Evolutionary conservation across 805 yeast genomes (phyloP).

Genomic region (Kodamaea kakaduensis): DNA sequence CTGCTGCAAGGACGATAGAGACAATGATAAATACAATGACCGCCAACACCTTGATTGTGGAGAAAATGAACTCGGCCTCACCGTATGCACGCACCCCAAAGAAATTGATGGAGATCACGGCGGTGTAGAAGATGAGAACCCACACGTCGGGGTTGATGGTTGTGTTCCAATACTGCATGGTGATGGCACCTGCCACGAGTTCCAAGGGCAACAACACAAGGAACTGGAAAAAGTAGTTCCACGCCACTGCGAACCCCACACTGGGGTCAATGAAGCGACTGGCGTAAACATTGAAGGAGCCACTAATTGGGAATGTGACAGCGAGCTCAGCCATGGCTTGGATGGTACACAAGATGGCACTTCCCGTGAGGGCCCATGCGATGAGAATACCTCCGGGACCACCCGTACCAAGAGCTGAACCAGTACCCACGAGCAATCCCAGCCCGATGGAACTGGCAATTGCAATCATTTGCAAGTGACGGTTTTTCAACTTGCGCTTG

Average conservation of each 20-base stretch:
- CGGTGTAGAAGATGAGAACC: slow-evolving; percentile 52
- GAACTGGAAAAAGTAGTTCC: slow-evolving; percentile 55
- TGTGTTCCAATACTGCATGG: slow-evolving; percentile 53
- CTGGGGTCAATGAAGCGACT: slow-evolving; percentile 54
- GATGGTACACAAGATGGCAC: slow-evolving; percentile 23
- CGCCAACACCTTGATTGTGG: slow-evolving; percentile 45
- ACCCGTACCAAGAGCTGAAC: slow-evolving; percentile 35
- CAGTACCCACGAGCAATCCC: slow-evolving; percentile 47
- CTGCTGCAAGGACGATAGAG: slow-evolving; percentile 46
- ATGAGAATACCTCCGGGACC: slow-evolving; percentile 30
- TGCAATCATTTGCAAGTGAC: slow-evolving; percentile 63
- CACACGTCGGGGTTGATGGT: slow-evolving; percentile 55
- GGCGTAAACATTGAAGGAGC: slow-evolving; percentile 48
- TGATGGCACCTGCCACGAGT: slow-evolving; percentile 56
- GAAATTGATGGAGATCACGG: slow-evolving; percentile 46
- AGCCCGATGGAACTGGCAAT: slow-evolving; percentile 72
- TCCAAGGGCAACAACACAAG: slow-evolving; percentile 56
- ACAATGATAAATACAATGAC: slow-evolving; percentile 46
- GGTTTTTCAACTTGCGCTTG: slow-evolving; percentile 40
- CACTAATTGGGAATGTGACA: slow-evolving; percentile 50
- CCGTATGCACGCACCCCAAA: slow-evolving; percentile 54
- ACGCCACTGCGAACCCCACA: slow-evolving; percentile 51
- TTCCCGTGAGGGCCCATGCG: slow-evolving; percentile 25
- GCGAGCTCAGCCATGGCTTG: slow-evolving; percentile 50
- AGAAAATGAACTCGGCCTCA: slow-evolving; percentile 52